phyloP scores from a whole-genome alignment of 2,329 filamentous ascomycete genomes.

The Emergomyces africanus region DNA sequence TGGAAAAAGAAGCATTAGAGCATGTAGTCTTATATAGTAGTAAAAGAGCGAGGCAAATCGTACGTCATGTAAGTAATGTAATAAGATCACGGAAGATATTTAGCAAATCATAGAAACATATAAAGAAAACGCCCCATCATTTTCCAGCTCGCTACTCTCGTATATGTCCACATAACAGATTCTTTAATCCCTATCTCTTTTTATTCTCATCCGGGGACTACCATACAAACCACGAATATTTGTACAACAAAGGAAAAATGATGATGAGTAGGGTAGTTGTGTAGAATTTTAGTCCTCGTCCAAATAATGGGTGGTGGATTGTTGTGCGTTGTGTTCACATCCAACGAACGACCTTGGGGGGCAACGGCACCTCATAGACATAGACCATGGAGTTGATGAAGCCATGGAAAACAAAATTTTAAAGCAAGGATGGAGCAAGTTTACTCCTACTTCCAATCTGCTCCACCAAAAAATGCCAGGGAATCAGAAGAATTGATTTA shows the following conservation, averaged over 20 bases:
- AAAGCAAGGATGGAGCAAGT: not conserved
- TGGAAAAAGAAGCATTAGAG: not conserved
- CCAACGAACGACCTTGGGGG: not conserved
- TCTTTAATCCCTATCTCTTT: not conserved
- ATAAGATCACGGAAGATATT: not conserved
- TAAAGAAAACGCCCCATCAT: not conserved
- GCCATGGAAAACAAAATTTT: not conserved
- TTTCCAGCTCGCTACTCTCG: not conserved
- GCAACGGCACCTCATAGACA: not conserved
- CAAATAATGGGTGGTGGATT: not conserved
- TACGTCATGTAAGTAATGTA: not conserved
- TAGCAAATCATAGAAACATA: not conserved
- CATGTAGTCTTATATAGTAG: not conserved
- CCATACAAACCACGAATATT: not conserved
- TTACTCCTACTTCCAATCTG: not conserved
- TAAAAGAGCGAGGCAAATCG: not conserved
- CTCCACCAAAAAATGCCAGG: not conserved
- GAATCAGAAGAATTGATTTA: constrained; percentile 9
- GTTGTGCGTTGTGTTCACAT: no score
- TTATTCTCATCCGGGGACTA: not conserved
- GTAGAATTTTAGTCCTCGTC: not conserved
- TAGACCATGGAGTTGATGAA: not conserved
- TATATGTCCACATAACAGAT: not conserved
- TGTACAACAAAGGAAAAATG: not conserved
- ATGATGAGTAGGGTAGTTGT: not conserved